phyloP scores from a whole-genome alignment of 306 rosid species.

The Rosa persica region DNA sequence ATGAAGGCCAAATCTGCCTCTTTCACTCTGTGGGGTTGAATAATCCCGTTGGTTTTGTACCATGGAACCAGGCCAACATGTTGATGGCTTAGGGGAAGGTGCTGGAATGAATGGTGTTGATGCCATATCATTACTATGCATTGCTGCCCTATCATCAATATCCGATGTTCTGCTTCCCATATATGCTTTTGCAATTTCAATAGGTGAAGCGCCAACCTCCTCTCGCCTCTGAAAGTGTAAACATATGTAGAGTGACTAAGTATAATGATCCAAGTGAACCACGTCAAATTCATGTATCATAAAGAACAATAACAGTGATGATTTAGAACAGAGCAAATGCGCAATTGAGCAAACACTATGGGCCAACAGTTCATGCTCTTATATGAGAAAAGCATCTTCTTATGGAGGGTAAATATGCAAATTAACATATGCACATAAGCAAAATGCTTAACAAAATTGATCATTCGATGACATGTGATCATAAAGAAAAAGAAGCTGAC shows the following conservation, averaged over 20 bases:
- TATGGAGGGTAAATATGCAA: neutral
- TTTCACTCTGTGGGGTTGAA: conserved; percentile 65
- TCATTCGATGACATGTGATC: conserved; percentile 13
- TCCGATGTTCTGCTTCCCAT: conserved; percentile 69
- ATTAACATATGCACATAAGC: neutral
- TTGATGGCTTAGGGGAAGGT: conserved; percentile 48
- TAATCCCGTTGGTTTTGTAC: conserved; percentile 49
- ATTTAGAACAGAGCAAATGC: neutral
- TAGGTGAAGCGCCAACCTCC: conserved; percentile 73
- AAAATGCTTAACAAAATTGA: conserved; percentile 3
- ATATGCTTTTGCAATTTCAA: conserved; percentile 84
- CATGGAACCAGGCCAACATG: conserved; percentile 90
- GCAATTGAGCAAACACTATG: neutral
- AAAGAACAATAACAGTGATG: neutral
- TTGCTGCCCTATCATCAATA: conserved; percentile 42
- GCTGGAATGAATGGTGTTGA: conserved; percentile 48
- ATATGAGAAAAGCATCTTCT: neutral
- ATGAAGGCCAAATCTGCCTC: conserved; percentile 60
- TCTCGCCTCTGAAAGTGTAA: conserved; percentile 51
- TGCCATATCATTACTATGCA: conserved; percentile 43
- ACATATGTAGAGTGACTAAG: conserved; percentile 17
- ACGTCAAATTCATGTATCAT: neutral
- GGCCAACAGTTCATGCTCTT: neutral
- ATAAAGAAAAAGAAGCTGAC: conserved; percentile 21
- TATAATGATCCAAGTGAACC: conserved; percentile 9